A percentile compares a stretch with the other conserved stretches of the same genome.
Evolutionary conservation across 2,329 filamentous ascomycete species (phyloP).

Genomic region (Atkinsonella texensis): DNA sequence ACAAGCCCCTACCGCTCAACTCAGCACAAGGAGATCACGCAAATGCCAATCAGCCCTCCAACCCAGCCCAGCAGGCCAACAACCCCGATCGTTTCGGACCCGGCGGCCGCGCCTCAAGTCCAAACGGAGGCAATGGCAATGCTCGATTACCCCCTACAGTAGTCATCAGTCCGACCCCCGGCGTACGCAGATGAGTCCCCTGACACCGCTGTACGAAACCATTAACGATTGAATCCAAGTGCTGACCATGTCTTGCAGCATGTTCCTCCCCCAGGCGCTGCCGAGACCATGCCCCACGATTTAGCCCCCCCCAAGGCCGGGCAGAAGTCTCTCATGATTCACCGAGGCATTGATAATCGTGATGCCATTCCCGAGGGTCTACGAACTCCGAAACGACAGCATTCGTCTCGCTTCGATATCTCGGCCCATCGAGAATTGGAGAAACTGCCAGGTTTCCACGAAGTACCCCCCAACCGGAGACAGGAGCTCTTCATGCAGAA

Average conservation of each 20-base stretch:
- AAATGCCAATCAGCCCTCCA: conserved; percentile 28
- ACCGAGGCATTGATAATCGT: conserved; percentile 79
- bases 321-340: conserved; percentile 76
- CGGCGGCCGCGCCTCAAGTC: conserved; percentile 21
- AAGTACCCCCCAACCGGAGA: conserved; percentile 85
- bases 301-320: conserved; percentile 87
- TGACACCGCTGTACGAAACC: background rate
- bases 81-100: conserved; percentile 31
- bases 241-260: conserved; percentile 40
- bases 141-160: conserved; percentile 65
- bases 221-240: background rate
- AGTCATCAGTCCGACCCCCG: conserved; percentile 87
- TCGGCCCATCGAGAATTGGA: conserved; percentile 94
- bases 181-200: conserved; percentile 42
- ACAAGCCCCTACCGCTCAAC: conserved; percentile 61
- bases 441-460: conserved; percentile 94
- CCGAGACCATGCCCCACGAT: conserved; percentile 97
- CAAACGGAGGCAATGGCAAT: conserved; percentile 23
- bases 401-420: conserved; percentile 95
- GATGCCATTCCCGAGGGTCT: conserved; percentile 86
- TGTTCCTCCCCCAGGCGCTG: conserved; percentile 79
- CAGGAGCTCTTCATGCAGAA: conserved; percentile 99
- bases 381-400: conserved; percentile 88
- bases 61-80: conserved; percentile 23
- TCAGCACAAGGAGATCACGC: conserved; percentile 31